Evolutionary conservation across 2,329 filamentous ascomycete species (phyloP).

Genomic region (Colletotrichum coccodes): DNA sequence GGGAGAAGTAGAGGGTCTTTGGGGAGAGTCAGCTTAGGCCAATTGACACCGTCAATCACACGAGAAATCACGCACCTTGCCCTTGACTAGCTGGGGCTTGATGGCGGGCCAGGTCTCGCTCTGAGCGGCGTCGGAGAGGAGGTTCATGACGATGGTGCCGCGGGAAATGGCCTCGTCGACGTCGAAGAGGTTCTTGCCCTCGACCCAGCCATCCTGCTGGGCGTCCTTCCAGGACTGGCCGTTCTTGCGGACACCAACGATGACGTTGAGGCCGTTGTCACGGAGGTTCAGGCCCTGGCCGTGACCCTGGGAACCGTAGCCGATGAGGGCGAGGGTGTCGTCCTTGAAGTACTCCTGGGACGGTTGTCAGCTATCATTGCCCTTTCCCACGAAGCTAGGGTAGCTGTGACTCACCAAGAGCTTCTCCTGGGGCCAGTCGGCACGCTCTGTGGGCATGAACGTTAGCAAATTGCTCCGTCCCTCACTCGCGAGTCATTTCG

Average conservation of each 20-base stretch:
- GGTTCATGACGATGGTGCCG: conserved; percentile 98
- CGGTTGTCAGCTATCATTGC: conserved; percentile 27
- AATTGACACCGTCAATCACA: conserved; percentile 9
- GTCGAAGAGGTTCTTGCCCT: conserved; percentile 98
- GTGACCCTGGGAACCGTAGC: conserved; percentile 97
- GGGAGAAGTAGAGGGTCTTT: conserved; percentile 99
- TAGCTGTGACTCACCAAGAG: conserved; percentile 77
- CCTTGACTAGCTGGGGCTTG: conserved; percentile 98
- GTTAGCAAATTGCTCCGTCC: conserved; percentile 29
- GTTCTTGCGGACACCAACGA: conserved; percentile 98
- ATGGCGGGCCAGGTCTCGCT: conserved; percentile 98
- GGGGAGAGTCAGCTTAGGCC: conserved; percentile 36
- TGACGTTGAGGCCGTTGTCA: conserved; percentile 99
- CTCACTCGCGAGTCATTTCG: conserved; percentile 25
- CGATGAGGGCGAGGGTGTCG: conserved; percentile 98
- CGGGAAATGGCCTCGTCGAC: conserved; percentile 94
- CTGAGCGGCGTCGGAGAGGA: conserved; percentile 97
- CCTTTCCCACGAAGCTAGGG: background rate
- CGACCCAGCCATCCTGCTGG: conserved; percentile 95
- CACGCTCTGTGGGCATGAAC: conserved; percentile 76
- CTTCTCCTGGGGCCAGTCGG: conserved; percentile 98
- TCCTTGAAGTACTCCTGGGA: conserved; percentile 98
- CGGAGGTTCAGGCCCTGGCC: conserved; percentile 99
- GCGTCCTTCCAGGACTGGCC: conserved; percentile 99
- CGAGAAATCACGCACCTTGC: conserved; percentile 76